Base-by-base conservation (phyloP, 2,329 filamentous ascomycete genomes). In the Trichoderma afroharzianum region DNA sequence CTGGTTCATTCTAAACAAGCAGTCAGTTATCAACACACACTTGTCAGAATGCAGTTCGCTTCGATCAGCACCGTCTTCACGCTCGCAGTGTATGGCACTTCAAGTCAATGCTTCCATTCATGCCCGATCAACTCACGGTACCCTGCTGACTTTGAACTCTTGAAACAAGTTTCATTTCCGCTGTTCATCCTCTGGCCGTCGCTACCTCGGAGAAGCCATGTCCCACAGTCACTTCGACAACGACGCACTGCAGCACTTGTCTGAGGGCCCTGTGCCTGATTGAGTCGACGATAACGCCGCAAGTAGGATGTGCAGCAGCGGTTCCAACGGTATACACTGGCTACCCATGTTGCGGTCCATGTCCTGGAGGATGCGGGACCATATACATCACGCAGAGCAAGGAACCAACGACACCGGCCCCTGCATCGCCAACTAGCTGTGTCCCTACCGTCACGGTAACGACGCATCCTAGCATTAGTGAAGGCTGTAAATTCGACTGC, bases 391-490 rank as follows among this genome's bases (percentile, higher is more conserved):
- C 28, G 7, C 39, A n/a, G 39, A 43, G 18, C 39, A 4, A 43
- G n/a, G 18, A n/a, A 18, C 39, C 39, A 43, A 43, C 39, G 7
- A 4, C 39, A 43, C 15, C 39, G 39, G 39, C 39, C 3, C 26
- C 18, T 14, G 14, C 64, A 33, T 53, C 55, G 66, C 57, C 57
- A 18, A 53, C 9, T 5, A 62, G 53, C 15, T 75, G 74, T 30
- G 57, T 72, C n/a, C 74, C 72, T 18, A 75, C 74, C 6, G 74
- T 75, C 15, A 75, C 73, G 14, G 55, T 74, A 15, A 72, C 68
- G 6, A 72, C 72, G 15, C 64, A 70, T 14, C 64, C 57, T 12
- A 72, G 73, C 14, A 33, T 50, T 3, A 57, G 63, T 18, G 36
- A 53, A 18, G 73, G 72, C 7, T 75, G 72, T 63, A 62, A 47